Percentiles rank a stretch among this genome's conserved stretches.
phyloP scores from a whole-genome alignment of 2,329 filamentous ascomycete genomes.

The Phaeosphaeriaceae sp. region DNA sequence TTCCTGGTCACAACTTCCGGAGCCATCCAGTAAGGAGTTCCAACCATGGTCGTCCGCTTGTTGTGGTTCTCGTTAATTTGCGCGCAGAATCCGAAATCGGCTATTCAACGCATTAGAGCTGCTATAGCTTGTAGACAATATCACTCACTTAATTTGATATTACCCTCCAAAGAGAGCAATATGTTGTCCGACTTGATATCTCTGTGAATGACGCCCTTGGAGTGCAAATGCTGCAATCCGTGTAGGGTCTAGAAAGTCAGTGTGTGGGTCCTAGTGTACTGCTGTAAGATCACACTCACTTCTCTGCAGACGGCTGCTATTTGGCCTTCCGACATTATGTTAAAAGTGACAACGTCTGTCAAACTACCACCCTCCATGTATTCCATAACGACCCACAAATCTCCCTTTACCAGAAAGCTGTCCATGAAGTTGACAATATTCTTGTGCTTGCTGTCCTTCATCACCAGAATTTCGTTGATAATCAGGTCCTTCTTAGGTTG shows the following conservation, averaged over 20 bases:
- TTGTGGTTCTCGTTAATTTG: conserved; percentile 97
- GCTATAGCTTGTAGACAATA: neutral
- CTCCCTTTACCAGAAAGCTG: conserved; percentile 86
- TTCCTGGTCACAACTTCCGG: conserved; percentile 97
- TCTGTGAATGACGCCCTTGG: conserved; percentile 96
- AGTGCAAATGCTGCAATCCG: conserved; percentile 93
- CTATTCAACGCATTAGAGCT: conserved; percentile 53
- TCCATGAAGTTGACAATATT: conserved; percentile 99
- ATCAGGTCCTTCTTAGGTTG: conserved; percentile 99
- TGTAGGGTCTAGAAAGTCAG: conserved; percentile 69
- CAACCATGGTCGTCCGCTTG: conserved; percentile 98
- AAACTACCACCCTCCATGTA: conserved; percentile 99
- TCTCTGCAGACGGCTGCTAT: conserved; percentile 96
- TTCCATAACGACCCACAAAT: conserved; percentile 99
- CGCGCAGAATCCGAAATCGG: conserved; percentile 98
- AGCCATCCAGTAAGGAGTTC: conserved; percentile 99
- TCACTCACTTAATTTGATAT: conserved; percentile 93
- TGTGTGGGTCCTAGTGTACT: neutral
- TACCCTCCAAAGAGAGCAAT: conserved; percentile 87
- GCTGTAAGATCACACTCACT: conserved; percentile 51
- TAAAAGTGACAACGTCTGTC: conserved; percentile 98
- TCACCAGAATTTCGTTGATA: conserved; percentile 98
- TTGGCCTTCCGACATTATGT: conserved; percentile 98
- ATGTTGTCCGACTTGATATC: conserved; percentile 99
- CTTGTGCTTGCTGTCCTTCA: conserved; percentile 98